Evolutionary conservation across 1,284 basidiomycete genomes (phyloP), one percentile per base, ranked within the genome.

Genomic region (Mycena citricolor): DNA sequence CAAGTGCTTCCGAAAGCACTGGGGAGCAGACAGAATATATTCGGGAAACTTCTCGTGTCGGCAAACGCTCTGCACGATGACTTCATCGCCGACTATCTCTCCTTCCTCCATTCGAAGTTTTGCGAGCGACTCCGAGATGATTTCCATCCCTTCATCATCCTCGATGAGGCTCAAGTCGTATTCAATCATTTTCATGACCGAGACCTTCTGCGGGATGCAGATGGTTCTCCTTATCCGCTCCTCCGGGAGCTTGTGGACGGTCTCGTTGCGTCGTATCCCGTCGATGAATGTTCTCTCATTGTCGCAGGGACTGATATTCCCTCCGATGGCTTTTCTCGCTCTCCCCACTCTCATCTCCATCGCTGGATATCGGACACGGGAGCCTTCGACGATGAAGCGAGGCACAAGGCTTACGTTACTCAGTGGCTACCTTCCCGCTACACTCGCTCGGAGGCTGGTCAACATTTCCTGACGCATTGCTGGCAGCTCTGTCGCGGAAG

Each of bases 401-500:
- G 16, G 16, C 38, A 45, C 20, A 32, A 23, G 6, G 25, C 33
- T n/a, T 45, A 39, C 19, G 35, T 44, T 4, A 26, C 36, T 8
- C 35, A 25, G 11, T 44, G 14, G 22, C 16, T 44, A 10, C 42
- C 42, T 21, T 29, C 42, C 4, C 17, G 23, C 7, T 44, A 39
- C 14, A 8, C 22, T 8, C 23, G 20, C 8, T 20, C 35, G 8
- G 16, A 4, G 12, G 35, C 34, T 2, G 42, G 42, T 13, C 12
- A 44, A 13, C 3, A 14, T 17, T 45, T 45, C 19, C 10, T 45
- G n/a, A 19, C 26, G 23, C 30, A 8, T 13, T 20, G 29, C 4
- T 45, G 43, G 43, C 11, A 26, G 2, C 40, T 36, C 37, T 39
- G 30, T n/a, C 43, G 37, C 21, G 43, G 43, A 11, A 21, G 42